Conservation (phyloP, 176 grass and related monocot genomes). For the Chloris gayana region DNA sequence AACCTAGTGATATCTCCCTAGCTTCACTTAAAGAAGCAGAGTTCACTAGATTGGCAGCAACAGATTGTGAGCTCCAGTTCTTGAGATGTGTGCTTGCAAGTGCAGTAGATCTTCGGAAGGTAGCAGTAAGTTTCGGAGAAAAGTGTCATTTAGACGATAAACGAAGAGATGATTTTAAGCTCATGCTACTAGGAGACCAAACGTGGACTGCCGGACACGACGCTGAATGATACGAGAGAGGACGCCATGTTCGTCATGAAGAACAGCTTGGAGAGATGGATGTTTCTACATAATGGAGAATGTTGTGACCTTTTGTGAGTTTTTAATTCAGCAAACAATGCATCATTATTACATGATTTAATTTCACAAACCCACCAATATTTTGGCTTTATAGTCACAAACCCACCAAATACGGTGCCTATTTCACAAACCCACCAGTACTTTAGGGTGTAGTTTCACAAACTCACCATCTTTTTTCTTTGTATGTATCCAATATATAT, state of each 20-base stretch:
- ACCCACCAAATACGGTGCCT: too few species aligned
- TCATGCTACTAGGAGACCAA: background rate
- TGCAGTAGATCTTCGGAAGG: background rate
- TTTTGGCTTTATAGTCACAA: too few species aligned
- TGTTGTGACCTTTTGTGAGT: too few species aligned
- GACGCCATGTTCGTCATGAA: background rate
- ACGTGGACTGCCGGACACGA: background rate
- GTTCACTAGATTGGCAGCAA: conserved; percentile 1
- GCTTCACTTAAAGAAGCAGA: background rate
- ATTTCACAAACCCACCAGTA: too few species aligned
- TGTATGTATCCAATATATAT: too few species aligned
- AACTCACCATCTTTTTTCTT: too few species aligned
- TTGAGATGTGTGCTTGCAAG: background rate
- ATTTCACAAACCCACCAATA: too few species aligned
- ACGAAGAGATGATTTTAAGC: background rate
- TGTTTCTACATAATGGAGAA: too few species aligned
- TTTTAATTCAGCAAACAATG: too few species aligned
- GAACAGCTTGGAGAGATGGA: background rate
- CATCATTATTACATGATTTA: too few species aligned
- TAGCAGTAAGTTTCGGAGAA: background rate
- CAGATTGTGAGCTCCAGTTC: background rate
- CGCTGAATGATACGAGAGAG: background rate
- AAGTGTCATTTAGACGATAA: background rate
- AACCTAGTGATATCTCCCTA: background rate
- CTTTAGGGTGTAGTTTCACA: too few species aligned